Conservation (phyloP, 768 basidiomycete genomes). For the Saitozyma sp. region DNA sequence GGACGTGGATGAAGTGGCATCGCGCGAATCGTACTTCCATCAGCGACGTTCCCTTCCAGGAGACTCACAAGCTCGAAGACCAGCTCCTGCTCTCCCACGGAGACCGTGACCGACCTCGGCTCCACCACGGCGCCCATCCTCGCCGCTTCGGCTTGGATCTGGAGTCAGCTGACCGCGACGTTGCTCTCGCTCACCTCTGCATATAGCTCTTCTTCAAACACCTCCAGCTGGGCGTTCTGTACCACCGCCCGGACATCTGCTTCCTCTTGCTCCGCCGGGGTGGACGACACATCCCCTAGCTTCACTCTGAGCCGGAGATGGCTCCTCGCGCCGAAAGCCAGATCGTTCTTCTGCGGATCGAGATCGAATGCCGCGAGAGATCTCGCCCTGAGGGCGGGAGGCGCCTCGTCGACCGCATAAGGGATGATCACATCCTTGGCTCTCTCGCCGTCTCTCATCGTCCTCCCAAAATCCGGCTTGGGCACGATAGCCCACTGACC, state of each 20-base stretch:
- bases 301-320: conserved; percentile 23
- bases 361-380: conserved; percentile 45
- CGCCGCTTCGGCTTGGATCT: conserved; percentile 28
- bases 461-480: conserved; percentile 41
- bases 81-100: conserved; percentile 17
- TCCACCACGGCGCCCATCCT: conserved; percentile 14
- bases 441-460: conserved; percentile 24
- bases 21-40: conserved; percentile 20
- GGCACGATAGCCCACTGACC: conserved; percentile 41
- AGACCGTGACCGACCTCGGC: conserved; percentile 5
- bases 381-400: conserved; percentile 19
- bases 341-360: conserved; percentile 32
- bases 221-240: conserved; percentile 37
- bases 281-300: conserved; percentile 15
- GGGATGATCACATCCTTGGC: conserved; percentile 47
- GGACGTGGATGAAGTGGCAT: not conserved
- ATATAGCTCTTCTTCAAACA: conserved; percentile 45
- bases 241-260: conserved; percentile 23
- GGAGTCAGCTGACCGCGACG: not conserved
- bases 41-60: not conserved
- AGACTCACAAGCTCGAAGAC: conserved; percentile 34
- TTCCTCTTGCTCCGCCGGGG: not conserved
- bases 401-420: conserved; percentile 42
- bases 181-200: conserved; percentile 30
- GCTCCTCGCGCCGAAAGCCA: conserved; percentile 35